Base-by-base conservation (phyloP, 306 rosid genomes). In the Castanea sativa region DNA sequence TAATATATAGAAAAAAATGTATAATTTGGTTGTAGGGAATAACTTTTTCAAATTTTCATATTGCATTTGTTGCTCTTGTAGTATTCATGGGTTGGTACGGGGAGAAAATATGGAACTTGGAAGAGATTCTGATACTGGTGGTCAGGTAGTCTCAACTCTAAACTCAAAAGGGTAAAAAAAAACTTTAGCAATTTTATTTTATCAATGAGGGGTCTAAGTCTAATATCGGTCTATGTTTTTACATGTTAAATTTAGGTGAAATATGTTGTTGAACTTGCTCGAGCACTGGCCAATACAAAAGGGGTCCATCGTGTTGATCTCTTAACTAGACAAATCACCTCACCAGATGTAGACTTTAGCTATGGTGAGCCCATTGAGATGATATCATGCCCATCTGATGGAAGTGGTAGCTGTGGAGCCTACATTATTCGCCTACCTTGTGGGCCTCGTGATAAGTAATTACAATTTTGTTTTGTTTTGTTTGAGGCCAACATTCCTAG, bases 31-130 rank as follows among this genome's bases (percentile, higher is more conserved):
- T 45, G 71, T 1, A 7, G n/a, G 5, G 16, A 18, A 35, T 18
- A 67, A 41, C 45, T 7, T 49, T 76, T 72, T 14, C 69, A 16
- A 14, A 27, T 55, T 79, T 51, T 59, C 57, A 74, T 69, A 21
- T 18, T 69, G 21, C 6, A 49, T 10, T 75, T 32, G 56, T 69
- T 76, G 58, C 74, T 20, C 23, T 19, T 80, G 65, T 52, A 91
- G 97, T 68, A 61, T 92, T 80, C 97, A 92, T 81, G 97, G 97
- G 57, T 78, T 92, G 88, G 83, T 92, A 35, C 90, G 97, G 73
- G 97, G 95, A 63, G 95, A 92, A 73, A 90, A 92, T 76, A 92
- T 92, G 97, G 95, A 92, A 81, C 95, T 92, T 14, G 97, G 97
- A 61, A 85, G 92, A 82, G 97, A 92, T 79, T 92, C 97, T 58